Base-by-base conservation (phyloP, 768 basidiomycete species). In the Mycena galopus region DNA sequence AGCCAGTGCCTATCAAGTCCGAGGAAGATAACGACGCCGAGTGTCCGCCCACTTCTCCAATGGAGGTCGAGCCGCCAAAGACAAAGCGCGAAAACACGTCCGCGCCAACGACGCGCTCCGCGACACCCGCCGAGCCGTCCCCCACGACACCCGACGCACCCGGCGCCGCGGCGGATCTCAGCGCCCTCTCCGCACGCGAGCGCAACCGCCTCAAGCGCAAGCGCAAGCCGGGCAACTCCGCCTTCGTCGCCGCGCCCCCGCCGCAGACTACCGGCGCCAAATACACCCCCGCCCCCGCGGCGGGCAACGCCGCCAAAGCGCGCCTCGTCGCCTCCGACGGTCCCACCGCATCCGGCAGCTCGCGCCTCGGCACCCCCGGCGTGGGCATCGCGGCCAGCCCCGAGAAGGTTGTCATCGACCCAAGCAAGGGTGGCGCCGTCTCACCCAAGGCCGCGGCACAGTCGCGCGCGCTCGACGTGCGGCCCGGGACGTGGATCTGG, bases 131-230 rank as follows among this genome's bases (percentile, higher is more conserved):
- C 37, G 84, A 80, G 1, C 85, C 88, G 3, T 88, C 91, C 0
- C 90, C 91, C 0, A 82, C 89, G 11, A 84, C 87, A 19, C 85
- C 89, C 0, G 79, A 84, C 37, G 74, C 78, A 63, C 80, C 84
- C 27, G 88, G 91, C 51, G 11, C 50, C n/a, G 8, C 50, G 23
- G 72, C 83, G 16, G 90, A 92, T 73, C 72, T 85, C 5, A 83
- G 78, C 51, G 88, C 88, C 8, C 84, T 99, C 55, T 98, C 96
- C 35, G 96, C 96, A 14, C 91, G 98, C 65, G 97, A 99, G 82
- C 90, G 94, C 35, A 98, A 98, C 79, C 90, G 97, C 57, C 85
- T 99, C 35, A 99, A 99, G 81, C 89, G 98, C 32, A 99, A 99
- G 79, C 93, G 97, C 67, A 98, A 97, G 78, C 88, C 88, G 4